A percentile compares a stretch with the other conserved stretches of the same genome.
Conservation (phyloP, 176 grass and related monocot species). For the Puya raimondii region DNA sequence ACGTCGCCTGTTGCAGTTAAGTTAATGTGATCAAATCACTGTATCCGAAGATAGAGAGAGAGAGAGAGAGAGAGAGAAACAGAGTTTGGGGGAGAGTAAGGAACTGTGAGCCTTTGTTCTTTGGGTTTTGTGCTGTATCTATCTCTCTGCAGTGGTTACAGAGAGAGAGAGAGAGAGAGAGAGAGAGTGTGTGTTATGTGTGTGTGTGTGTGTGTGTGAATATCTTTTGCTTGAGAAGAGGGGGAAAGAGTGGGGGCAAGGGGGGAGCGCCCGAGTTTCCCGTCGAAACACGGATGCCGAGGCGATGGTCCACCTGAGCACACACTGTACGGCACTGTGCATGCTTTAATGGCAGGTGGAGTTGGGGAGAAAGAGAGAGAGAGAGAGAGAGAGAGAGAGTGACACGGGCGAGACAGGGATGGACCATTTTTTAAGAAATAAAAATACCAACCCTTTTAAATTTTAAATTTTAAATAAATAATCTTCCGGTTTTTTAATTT, state of each 20-base stretch:
- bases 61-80: not conserved
- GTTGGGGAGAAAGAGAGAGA: constrained; percentile 4
- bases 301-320: constrained; percentile 3
- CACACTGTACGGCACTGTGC: constrained; percentile 1
- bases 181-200: not conserved
- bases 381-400: too few relatives aligned
- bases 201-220: not conserved
- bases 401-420: too few relatives aligned
- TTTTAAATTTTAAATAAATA: too few relatives aligned
- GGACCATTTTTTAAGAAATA: too few relatives aligned
- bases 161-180: not conserved
- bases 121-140: constrained; percentile 11
- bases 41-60: too few relatives aligned
- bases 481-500: too few relatives aligned
- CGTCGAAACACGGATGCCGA: constrained; percentile 25
- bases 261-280: constrained; percentile 16
- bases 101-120: not conserved
- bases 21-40: too few relatives aligned
- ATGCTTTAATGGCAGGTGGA: constrained; percentile 4
- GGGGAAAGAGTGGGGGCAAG: not conserved
- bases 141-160: constrained; percentile 11
- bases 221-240: constrained; percentile 3
- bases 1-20: too few relatives aligned
- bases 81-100: not conserved
- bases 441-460: too few relatives aligned